Evolutionary conservation across 2,329 filamentous ascomycete species (phyloP).

Genomic region (Incumbomyces lentus): DNA sequence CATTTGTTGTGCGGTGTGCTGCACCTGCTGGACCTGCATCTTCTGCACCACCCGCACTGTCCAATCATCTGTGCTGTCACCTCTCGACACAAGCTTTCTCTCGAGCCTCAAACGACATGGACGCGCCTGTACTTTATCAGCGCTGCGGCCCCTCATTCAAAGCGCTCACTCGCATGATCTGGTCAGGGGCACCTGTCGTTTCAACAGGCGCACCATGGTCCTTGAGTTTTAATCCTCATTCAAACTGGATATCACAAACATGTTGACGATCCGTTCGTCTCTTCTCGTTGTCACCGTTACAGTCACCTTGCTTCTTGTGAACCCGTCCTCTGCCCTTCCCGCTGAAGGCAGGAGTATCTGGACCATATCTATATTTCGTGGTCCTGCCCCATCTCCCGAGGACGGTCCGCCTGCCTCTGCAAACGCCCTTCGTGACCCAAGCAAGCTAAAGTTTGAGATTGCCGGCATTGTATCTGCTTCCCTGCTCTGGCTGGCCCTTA

Average conservation of each 20-base stretch:
- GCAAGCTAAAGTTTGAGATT: constrained; percentile 68
- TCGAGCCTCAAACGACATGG: constrained; percentile 1
- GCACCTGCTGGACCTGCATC: not conserved
- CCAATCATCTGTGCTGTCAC: constrained; percentile 5
- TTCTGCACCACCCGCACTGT: not conserved
- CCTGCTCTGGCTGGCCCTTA: constrained; percentile 62
- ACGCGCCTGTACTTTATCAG: constrained; percentile 6
- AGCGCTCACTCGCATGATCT: constrained; percentile 1
- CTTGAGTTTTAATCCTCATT: constrained; percentile 5
- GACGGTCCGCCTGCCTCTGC: constrained; percentile 51
- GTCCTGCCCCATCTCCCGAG: constrained; percentile 49
- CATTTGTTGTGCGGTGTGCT: constrained; percentile 6
- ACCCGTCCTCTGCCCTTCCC: constrained; percentile 11
- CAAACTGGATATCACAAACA: constrained; percentile 17
- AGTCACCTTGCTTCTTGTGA: constrained; percentile 4
- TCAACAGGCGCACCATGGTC: constrained; percentile 12
- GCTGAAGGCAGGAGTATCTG: constrained; percentile 11
- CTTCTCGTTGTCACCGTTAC: constrained; percentile 8
- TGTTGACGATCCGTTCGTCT: constrained; percentile 12
- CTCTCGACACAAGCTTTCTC: not conserved
- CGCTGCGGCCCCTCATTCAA: not conserved
- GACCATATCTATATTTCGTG: constrained; percentile 40
- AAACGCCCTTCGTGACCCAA: constrained; percentile 48
- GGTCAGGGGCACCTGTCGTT: constrained; percentile 16
- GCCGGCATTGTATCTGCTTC: constrained; percentile 77